phyloP scores from a whole-genome alignment of 164 flowering plant genomes.

The Vitis rotundifolia region DNA sequence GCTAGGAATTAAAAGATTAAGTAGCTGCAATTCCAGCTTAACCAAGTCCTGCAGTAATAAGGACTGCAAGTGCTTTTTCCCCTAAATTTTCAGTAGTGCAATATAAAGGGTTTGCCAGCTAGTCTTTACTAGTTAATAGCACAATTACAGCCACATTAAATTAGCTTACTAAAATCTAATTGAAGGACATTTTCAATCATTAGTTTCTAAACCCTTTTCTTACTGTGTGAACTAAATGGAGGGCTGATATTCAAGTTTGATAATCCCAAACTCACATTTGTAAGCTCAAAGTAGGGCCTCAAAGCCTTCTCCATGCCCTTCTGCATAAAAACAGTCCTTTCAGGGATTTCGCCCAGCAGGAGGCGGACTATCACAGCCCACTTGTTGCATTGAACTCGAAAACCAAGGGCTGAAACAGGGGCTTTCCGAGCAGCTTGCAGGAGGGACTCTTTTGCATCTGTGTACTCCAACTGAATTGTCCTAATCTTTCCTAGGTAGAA shows the following conservation, averaged over 20 bases:
- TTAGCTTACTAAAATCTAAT: too few relatives aligned
- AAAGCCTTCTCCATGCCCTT: constrained; percentile 92
- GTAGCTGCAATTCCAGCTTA: too few relatives aligned
- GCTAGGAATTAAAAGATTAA: too few relatives aligned
- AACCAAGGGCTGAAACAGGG: constrained; percentile 33
- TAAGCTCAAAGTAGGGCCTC: constrained; percentile 96
- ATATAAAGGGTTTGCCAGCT: too few relatives aligned
- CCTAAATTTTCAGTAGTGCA: too few relatives aligned
- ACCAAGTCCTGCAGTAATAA: too few relatives aligned
- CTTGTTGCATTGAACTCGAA: constrained; percentile 74
- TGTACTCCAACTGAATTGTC: constrained; percentile 44
- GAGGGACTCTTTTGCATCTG: constrained; percentile 42
- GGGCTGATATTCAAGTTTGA: background rate
- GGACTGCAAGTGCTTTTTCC: too few relatives aligned
- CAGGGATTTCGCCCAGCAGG: constrained; percentile 92
- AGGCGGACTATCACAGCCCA: constrained; percentile 91
- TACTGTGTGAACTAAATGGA: background rate
- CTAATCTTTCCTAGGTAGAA: constrained; percentile 57
- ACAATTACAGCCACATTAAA: too few relatives aligned
- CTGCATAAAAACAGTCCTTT: constrained; percentile 94
- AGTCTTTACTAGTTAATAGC: too few relatives aligned
- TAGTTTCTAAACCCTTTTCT: background rate
- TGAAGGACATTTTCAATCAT: too few relatives aligned
- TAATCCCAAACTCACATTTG: constrained; percentile 67
- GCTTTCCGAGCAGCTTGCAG: constrained; percentile 45